Evolutionary conservation across 768 basidiomycete species (phyloP), one percentile per base, ranked within the genome.

Genomic region (Tulasnella sp.): DNA sequence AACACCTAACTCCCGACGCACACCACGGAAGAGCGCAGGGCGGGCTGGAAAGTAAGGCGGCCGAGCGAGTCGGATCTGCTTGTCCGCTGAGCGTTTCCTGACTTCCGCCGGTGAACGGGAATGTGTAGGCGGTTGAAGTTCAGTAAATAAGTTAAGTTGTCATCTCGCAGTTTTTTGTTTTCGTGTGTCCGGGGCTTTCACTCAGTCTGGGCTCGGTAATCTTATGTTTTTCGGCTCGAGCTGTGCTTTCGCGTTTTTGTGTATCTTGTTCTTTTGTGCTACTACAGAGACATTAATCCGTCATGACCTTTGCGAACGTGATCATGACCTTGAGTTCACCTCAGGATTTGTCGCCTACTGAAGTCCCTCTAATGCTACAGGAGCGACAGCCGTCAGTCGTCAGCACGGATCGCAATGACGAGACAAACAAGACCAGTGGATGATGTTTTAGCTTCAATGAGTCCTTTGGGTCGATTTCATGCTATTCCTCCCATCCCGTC

Each of bases 1-100:
- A 34, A 72, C 71, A 26, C 71, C 71, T n/a, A 70, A 47, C 35
- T 34, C 69, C 34, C 71, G 71, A 39, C 62, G 64, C 11, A 72
- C 71, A 19, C 71, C 71, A n/a, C 37, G 71, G 35, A 72, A 72
- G 36, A 72, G 71, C 44, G 62, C 32, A 17, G 44, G 71, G 11
- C 39, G 44, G 19, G 29, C 35, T 9, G 64, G 34, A 65, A 65
- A 65, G 64, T 65, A 65, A 34, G 19, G 14, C 42, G 42, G 12
- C n/a, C 42, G 42, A 12, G n/a, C n/a, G n/a, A n/a, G n/a, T n/a
- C n/a, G n/a, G n/a, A n/a, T n/a, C n/a, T n/a, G n/a, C n/a, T n/a
- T n/a, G n/a, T n/a, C n/a, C n/a, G n/a, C n/a, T n/a, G n/a, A n/a
- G 44, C 44, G 4, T 59, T 59, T 17, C 9, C 11, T 32, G 19